Evolutionary conservation across 148 eudicot species (phyloP), one percentile per base, ranked within the genome.

Genomic region (Diospyros lotus): DNA sequence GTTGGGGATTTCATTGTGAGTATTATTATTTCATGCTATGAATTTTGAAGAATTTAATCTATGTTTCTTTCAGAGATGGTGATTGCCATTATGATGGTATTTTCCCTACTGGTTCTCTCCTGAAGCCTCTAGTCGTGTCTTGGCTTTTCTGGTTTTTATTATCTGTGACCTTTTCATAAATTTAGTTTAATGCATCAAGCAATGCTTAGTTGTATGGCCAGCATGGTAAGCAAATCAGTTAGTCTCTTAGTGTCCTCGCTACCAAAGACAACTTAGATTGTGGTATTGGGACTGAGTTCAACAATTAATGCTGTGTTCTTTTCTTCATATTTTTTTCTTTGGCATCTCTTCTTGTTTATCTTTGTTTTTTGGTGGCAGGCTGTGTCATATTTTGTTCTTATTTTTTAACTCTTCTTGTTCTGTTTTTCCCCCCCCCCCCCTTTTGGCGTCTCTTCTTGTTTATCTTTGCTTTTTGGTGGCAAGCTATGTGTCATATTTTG

Each of bases 1-100:
- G 46, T 62, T 66, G 80, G 66, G 14, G 9, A 77, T 65, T 44
- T 79, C 73, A 58, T 56, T 43, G 89, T 86, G 72, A 83, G 89
- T 68, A 60, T 55, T 39, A 9, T 41, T 41, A 15, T 6, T 69
- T 3, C 12, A 18, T 14, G 28, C 38, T 28, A 56, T 15, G 39
- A 42, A 70, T 53, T 5, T 73, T 45, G 67, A 48, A 41, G 9
- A 51, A 40, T 48, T 50, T 4, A 44, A 43, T 8, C 17, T 52
- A 17, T 52, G 1, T 13, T 9, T 44, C 46, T 73, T 60, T 17
- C 41, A 46, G 56, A 11, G 50, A 45, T 40, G 66, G 39, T 43
- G 13, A 12, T 18, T 45, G 42, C 66, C 44, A 45, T 46, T 10
- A 11, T 73, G 74, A 56, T 53, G 54, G 64, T 7, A 72, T 43